phyloP scores from a whole-genome alignment of 192 early-diverging fungal species.

The Podila horticola region DNA sequence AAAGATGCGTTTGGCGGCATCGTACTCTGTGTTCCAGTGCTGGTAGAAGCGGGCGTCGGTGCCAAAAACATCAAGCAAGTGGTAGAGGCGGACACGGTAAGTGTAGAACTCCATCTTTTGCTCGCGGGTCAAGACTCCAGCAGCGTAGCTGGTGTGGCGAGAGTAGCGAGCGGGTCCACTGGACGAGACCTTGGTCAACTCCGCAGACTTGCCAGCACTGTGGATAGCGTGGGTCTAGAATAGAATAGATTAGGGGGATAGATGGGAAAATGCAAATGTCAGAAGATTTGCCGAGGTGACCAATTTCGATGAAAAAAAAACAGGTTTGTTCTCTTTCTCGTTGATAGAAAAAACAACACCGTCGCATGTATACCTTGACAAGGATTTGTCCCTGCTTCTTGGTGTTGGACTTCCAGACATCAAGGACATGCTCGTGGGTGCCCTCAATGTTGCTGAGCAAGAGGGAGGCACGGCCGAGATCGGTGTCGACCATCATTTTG shows the following conservation, averaged over 20 bases:
- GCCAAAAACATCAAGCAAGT: conserved; percentile 15
- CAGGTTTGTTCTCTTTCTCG: not conserved
- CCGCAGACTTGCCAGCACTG: conserved; percentile 2
- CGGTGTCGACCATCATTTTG: conserved; percentile 28
- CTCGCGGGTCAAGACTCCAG: conserved; percentile 19
- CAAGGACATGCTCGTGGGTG: conserved; percentile 8
- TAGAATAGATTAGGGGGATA: not conserved
- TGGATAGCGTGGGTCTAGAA: conserved; percentile 5
- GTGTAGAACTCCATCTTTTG: conserved; percentile 14
- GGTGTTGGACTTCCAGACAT: not conserved
- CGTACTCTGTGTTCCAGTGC: conserved; percentile 11
- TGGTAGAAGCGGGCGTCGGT: conserved; percentile 2
- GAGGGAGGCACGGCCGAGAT: not conserved
- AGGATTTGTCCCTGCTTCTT: conserved; percentile 2
- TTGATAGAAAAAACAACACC: not conserved
- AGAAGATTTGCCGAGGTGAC: too few species aligned
- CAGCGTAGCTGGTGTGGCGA: conserved; percentile 24
- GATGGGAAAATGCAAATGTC: not conserved
- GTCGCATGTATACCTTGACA: not conserved
- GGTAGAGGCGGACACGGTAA: conserved; percentile 21
- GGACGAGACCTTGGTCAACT: conserved; percentile 9
- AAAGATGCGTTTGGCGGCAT: conserved; percentile 15
- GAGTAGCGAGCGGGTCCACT: conserved; percentile 21
- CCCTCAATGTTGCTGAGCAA: conserved; percentile 10
- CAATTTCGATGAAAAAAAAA: not conserved